Percentiles rank a stretch among this genome's conserved stretches.
Evolutionary conservation across 768 basidiomycete genomes (phyloP).

Genomic region (Xerocomus brunneocitrinus): DNA sequence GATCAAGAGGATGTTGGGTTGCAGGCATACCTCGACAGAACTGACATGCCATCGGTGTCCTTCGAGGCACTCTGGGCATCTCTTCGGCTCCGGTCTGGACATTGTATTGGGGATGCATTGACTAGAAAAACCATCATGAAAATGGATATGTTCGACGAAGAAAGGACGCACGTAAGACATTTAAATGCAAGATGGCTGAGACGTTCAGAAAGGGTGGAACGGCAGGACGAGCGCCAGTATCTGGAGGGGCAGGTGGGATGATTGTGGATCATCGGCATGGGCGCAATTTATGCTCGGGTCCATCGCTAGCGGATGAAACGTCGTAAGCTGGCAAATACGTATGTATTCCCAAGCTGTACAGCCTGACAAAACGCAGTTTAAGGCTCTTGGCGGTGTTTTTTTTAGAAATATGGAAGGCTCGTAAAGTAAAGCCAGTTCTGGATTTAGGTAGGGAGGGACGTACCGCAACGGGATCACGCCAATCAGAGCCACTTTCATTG

Average conservation of each 20-base stretch:
- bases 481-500: conserved; percentile 19
- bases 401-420: conserved; percentile 22
- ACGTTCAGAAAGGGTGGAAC: conserved; percentile 1
- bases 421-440: conserved; percentile 24
- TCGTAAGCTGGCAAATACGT: conserved; percentile 27
- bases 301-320: conserved; percentile 23
- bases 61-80: conserved; percentile 30
- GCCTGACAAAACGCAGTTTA: conserved; percentile 23
- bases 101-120: conserved; percentile 14
- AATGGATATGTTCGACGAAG: not conserved
- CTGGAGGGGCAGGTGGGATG: conserved; percentile 11
- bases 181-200: not conserved
- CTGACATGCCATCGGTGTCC: conserved; percentile 69
- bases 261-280: conserved; percentile 1
- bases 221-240: not conserved
- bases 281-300: conserved; percentile 30
- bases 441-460: conserved; percentile 24
- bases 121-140: conserved; percentile 2
- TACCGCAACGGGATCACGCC: conserved; percentile 2
- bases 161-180: conserved; percentile 25
- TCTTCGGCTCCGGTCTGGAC: conserved; percentile 19
- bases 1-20: not conserved
- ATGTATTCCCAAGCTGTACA: conserved; percentile 34
- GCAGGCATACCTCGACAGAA: conserved; percentile 57
- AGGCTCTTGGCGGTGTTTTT: conserved; percentile 25